These are phyloP conservation scores for Saccharomycopsis fermentans DNA, from an alignment of 805 yeast species.

Conservation along the genomic window DNA sequence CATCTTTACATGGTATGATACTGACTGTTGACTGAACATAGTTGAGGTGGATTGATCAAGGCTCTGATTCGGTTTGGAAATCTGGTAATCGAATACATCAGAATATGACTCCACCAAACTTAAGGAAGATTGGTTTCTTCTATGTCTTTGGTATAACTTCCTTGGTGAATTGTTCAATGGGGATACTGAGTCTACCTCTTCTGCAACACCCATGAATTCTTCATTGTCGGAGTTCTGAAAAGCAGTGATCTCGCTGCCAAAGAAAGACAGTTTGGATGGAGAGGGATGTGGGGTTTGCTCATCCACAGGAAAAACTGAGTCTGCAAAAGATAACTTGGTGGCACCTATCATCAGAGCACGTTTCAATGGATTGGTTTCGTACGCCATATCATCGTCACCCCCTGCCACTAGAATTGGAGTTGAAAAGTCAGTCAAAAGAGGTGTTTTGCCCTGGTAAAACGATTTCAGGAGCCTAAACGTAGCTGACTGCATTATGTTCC, in stretches of 20 bases:
- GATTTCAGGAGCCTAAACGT: constrained; percentile 9
- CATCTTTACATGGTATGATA: constrained; percentile 40
- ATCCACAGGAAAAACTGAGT: constrained; percentile 19
- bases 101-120: constrained; percentile 14
- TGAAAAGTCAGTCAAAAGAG: constrained; percentile 14
- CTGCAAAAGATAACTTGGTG: constrained; percentile 22
- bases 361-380: constrained; percentile 19
- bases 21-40: not conserved
- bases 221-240: not conserved
- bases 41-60: not conserved
- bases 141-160: constrained; percentile 9
- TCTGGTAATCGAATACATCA: constrained; percentile 15
- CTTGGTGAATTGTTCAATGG: not conserved
- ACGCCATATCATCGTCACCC: constrained; percentile 17
- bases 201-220: not conserved
- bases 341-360: constrained; percentile 2
- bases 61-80: constrained; percentile 1
- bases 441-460: constrained; percentile 3
- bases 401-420: constrained; percentile 17
- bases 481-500: not conserved
- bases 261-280: constrained; percentile 8
- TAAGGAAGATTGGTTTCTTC: constrained; percentile 13
- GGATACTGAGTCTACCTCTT: not conserved
- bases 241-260: not conserved
- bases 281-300: constrained; percentile 13